These are phyloP conservation scores for Cyclotella cryptica DNA, from an alignment of 108 stramenopile species.

Conservation along the genomic window DNA sequence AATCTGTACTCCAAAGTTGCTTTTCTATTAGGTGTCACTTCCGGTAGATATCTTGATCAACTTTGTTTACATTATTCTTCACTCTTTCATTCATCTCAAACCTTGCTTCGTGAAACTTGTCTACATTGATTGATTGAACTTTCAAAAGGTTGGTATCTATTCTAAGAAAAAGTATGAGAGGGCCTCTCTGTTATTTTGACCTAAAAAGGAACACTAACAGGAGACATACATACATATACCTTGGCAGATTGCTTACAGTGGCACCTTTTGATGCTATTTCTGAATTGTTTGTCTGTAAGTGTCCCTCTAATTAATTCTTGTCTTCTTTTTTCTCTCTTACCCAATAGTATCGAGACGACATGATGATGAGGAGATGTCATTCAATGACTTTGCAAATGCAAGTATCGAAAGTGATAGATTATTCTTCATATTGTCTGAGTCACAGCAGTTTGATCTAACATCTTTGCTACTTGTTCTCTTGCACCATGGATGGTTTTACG, in stretches of 20 bases:
- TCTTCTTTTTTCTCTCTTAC: background rate
- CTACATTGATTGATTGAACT: background rate
- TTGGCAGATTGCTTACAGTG: background rate
- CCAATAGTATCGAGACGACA: background rate
- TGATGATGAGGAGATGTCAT: background rate
- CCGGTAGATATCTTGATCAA: background rate
- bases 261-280: background rate
- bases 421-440: constrained; percentile 1
- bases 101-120: background rate
- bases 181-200: background rate
- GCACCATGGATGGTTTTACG: background rate
- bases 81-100: background rate
- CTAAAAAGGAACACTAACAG: background rate
- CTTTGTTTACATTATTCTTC: background rate
- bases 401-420: background rate
- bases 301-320: background rate
- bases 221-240: background rate
- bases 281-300: background rate
- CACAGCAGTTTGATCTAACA: background rate
- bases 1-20: background rate
- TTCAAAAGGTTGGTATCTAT: background rate
- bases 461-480: background rate
- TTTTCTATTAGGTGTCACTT: background rate
- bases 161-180: background rate
- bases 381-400: background rate